A percentile compares a stretch with the other conserved stretches of the same genome.
phyloP scores from a whole-genome alignment of 1,284 basidiomycete species.

The Trametes hirsuta region DNA sequence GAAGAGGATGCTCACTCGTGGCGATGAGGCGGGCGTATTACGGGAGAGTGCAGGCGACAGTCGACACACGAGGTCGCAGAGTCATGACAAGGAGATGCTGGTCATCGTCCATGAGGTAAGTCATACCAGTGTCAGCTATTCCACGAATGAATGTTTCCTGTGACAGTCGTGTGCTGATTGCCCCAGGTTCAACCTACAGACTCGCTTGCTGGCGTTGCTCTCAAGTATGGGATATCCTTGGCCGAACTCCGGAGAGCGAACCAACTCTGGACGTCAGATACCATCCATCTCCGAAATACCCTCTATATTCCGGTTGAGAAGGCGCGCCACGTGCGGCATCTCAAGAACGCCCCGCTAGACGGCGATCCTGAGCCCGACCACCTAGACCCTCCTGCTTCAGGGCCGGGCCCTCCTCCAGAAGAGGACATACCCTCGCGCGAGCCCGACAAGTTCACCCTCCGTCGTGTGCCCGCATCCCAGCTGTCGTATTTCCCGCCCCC shows the following conservation, averaged over 20 bases:
- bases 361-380: slow-evolving; percentile 9
- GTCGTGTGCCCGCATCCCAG: slow-evolving; percentile 34
- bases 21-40: slow-evolving; percentile 3
- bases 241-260: slow-evolving; percentile 85
- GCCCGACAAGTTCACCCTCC: slow-evolving; percentile 26
- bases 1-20: slow-evolving; percentile 32
- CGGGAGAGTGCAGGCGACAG: background rate
- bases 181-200: slow-evolving; percentile 70
- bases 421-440: background rate
- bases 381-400: background rate
- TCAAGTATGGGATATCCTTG: slow-evolving; percentile 85
- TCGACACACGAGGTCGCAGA: background rate
- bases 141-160: background rate
- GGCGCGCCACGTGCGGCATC: slow-evolving; percentile 36
- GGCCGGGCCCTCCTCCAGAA: background rate
- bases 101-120: slow-evolving; percentile 61
- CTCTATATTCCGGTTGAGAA: slow-evolving; percentile 76
- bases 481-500: slow-evolving; percentile 36
- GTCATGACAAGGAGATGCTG: slow-evolving; percentile 43
- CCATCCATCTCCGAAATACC: slow-evolving; percentile 82
- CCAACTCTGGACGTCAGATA: slow-evolving; percentile 89
- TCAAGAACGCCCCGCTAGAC: slow-evolving; percentile 20
- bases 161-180: background rate
- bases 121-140: background rate
- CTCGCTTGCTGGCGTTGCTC: slow-evolving; percentile 81